Evolutionary conservation across 345 rosid species (phyloP), one percentile per base, ranked within the genome.

Genomic region (Brassica nigra): DNA sequence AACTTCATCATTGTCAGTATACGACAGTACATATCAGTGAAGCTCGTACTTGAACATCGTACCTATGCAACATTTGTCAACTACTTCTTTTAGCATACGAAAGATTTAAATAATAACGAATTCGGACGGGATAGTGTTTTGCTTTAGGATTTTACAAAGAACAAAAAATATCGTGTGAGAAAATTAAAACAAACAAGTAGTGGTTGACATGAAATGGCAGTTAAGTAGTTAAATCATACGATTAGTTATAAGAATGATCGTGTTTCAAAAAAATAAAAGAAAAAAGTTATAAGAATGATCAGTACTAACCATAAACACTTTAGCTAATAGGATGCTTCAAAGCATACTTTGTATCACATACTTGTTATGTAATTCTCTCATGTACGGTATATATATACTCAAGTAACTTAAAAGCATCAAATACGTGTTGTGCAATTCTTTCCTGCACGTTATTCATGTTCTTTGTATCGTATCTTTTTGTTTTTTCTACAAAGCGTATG

Each of bases 351-450:
- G 61, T 7, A 78, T 59, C 28, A 71, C 61, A 78, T 54, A 64
- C 61, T 71, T 78, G 61, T 37, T 28, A 54, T 54, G 61, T 39
- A 78, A 71, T 65, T 64, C 61, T 36, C 61, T 55, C 59, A 72
- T 65, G 30, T 72, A 57, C 77, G 37, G 73, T 57, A 1, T 49
- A 65, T 59, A 55, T 55, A 55, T 52, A 63, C 27, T 23, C 66
- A 61, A 78, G 62, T 72, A 15, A 42, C 73, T 78, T 78, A 42
- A 47, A 78, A 78, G 81, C 81, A 72, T 72, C 62, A 78, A 20
- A 72, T 72, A 78, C 77, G 42, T 78, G 72, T 78, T 78, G 3
- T 77, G 20, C 70, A 62, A 47, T 70, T 70, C 30, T 76, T 71
- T 39, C 29, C 61, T 66, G 61, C 81, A 71, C 67, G 76, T n/a